Evolutionary conservation across 129 eudicot species (phyloP).

Genomic region (Cynara cardunculus): DNA sequence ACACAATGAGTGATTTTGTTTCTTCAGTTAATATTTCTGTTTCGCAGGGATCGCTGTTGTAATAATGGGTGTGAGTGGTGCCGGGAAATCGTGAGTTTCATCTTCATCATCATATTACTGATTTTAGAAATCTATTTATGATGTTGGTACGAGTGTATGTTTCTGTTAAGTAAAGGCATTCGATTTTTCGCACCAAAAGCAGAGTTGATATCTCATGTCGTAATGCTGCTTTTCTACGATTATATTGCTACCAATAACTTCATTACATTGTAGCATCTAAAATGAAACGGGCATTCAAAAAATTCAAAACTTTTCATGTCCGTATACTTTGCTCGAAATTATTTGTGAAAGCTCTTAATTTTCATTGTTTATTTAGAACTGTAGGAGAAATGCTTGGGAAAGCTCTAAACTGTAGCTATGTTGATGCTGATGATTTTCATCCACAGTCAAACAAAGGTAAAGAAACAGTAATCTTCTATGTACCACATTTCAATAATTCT

Average conservation of each 20-base stretch:
- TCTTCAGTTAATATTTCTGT: neutral
- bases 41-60: slow-evolving; percentile 62
- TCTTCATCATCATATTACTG: neutral
- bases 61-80: slow-evolving; percentile 91
- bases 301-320: neutral
- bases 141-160: neutral
- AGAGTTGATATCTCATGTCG: neutral
- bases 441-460: slow-evolving; percentile 86
- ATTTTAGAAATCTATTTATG: neutral
- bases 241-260: neutral
- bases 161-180: neutral
- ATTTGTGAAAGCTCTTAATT: neutral
- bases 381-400: slow-evolving; percentile 73
- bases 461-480: neutral
- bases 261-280: neutral
- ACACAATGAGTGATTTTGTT: neutral
- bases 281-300: neutral
- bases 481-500: neutral
- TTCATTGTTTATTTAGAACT: slow-evolving; percentile 42
- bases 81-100: slow-evolving; percentile 87
- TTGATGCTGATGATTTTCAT: slow-evolving; percentile 95
- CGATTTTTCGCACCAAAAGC: neutral
- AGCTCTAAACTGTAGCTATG: slow-evolving; percentile 44
- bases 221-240: neutral
- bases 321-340: neutral